Percentiles rank a stretch among this genome's conserved stretches.
Conservation (phyloP, 768 basidiomycete genomes). For the Panaeolus cyanescens region DNA sequence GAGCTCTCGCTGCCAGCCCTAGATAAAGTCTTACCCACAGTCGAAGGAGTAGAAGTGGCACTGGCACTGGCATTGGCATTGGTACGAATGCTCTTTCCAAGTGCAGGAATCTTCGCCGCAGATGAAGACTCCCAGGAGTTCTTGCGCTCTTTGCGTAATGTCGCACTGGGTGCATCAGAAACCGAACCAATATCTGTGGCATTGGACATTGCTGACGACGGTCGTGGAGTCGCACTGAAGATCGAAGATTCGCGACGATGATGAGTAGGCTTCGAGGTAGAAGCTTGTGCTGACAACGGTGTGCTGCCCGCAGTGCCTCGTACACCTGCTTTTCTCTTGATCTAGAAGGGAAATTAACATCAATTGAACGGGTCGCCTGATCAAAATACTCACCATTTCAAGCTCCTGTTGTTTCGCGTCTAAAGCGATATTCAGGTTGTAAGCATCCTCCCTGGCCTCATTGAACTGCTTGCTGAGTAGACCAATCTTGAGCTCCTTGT, state of each 20-base stretch:
- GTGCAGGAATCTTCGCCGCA: constrained; percentile 37
- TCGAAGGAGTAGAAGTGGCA: constrained; percentile 19
- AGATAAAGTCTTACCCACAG: constrained; percentile 16
- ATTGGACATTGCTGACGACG: constrained; percentile 46
- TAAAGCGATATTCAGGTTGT: constrained; percentile 87
- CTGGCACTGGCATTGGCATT: constrained; percentile 31
- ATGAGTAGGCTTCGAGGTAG: constrained; percentile 31
- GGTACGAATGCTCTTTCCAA: constrained; percentile 52
- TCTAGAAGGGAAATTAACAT: constrained; percentile 31
- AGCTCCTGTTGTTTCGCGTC: constrained; percentile 95
- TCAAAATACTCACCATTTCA: constrained; percentile 68
- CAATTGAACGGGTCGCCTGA: neutral
- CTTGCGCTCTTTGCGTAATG: constrained; percentile 35
- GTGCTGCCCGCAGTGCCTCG: constrained; percentile 58
- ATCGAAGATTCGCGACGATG: constrained; percentile 57
- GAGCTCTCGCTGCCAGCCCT: constrained; percentile 34
- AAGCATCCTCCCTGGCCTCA: constrained; percentile 74
- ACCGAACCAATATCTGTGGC: constrained; percentile 36
- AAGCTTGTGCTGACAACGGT: constrained; percentile 38
- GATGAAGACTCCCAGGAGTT: constrained; percentile 36
- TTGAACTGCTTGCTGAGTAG: constrained; percentile 68
- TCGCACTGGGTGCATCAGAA: constrained; percentile 33
- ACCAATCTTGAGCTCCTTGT: constrained; percentile 79
- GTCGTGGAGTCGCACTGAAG: constrained; percentile 60
- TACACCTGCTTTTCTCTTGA: constrained; percentile 64